Percentiles rank a stretch among this genome's conserved stretches.
Conservation (phyloP, 345 rosid species). For the Arabis alpina region DNA sequence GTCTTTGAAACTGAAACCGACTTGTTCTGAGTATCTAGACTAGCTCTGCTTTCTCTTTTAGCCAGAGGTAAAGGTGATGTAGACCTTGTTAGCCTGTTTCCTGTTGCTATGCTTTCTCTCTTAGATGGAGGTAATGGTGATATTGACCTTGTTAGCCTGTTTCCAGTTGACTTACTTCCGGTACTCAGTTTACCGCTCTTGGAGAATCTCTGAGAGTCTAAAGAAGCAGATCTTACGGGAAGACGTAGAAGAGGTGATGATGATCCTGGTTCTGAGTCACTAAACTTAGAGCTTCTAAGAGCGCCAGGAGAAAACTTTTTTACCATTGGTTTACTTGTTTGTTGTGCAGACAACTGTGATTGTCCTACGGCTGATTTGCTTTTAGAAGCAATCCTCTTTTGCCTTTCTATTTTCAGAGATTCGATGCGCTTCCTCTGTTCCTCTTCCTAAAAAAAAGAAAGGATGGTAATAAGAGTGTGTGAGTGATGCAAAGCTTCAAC, state of each 20-base stretch:
- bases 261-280: constrained; percentile 76
- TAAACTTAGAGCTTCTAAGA: constrained; percentile 77
- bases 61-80: constrained; percentile 61
- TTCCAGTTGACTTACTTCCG: constrained; percentile 58
- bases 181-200: constrained; percentile 58
- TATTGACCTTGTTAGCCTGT: constrained; percentile 55
- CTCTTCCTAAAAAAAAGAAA: constrained; percentile 62
- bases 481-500: constrained; percentile 4
- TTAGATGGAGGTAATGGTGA: constrained; percentile 59
- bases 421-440: constrained; percentile 77
- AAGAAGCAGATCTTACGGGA: constrained; percentile 53
- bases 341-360: constrained; percentile 50
- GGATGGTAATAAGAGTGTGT: background rate
- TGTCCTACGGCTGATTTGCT: constrained; percentile 56
- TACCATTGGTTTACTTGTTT: constrained; percentile 57
- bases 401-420: constrained; percentile 78
- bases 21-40: constrained; percentile 58
- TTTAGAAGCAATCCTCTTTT: constrained; percentile 86
- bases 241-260: constrained; percentile 71
- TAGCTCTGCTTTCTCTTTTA: constrained; percentile 55
- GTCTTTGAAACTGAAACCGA: constrained; percentile 59
- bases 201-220: constrained; percentile 52
- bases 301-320: constrained; percentile 68
- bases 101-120: constrained; percentile 43
- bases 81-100: constrained; percentile 55